phyloP scores from a whole-genome alignment of 805 yeast genomes.

The Saccharomycopsis sp. region DNA sequence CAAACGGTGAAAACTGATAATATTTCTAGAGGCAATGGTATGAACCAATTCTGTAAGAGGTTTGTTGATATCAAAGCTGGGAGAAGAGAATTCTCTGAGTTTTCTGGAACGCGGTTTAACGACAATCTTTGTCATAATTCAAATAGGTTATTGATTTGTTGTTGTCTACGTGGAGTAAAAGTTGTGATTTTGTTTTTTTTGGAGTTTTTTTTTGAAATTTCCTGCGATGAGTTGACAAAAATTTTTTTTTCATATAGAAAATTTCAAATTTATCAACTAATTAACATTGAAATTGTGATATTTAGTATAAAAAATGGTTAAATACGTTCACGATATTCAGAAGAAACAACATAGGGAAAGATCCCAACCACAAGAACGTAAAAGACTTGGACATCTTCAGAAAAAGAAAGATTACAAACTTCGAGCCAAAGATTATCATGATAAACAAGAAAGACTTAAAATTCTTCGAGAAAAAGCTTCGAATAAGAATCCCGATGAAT shows the following conservation, averaged over 20 bases:
- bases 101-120: constrained; percentile 54
- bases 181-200: too few species aligned
- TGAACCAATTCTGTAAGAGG: constrained; percentile 34
- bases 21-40: constrained; percentile 34
- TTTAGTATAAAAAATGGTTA: too few species aligned
- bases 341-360: constrained; percentile 96
- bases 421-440: constrained; percentile 57
- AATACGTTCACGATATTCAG: constrained; percentile 79
- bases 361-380: constrained; percentile 69
- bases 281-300: too few species aligned
- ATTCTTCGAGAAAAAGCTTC: constrained; percentile 62
- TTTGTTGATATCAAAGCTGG: constrained; percentile 23
- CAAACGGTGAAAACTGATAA: constrained; percentile 33
- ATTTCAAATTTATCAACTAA: too few species aligned
- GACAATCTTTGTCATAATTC: constrained; percentile 30
- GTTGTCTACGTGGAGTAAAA: too few species aligned
- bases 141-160: too few species aligned
- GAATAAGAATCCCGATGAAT: constrained; percentile 85
- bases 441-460: constrained; percentile 51
- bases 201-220: too few species aligned
- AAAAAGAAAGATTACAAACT: constrained; percentile 80
- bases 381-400: constrained; percentile 76
- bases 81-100: constrained; percentile 36
- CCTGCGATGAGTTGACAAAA: too few species aligned
- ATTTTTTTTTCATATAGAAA: too few species aligned